phyloP scores from a whole-genome alignment of 495 filamentous ascomycete species.

The Copromyces sp. region DNA sequence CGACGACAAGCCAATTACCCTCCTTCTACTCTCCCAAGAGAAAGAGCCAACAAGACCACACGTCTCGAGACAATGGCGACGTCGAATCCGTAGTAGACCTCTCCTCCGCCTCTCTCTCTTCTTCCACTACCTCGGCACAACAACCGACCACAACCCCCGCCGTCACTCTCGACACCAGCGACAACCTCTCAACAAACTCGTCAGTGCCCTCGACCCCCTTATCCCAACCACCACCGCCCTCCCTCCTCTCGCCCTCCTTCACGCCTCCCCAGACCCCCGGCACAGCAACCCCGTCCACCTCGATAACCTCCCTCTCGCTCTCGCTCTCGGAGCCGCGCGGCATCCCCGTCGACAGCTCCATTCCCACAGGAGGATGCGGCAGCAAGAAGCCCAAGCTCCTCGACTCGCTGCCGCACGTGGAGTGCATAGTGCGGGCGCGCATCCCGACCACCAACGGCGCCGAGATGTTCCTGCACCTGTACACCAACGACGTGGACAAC shows the following conservation, averaged over 20 bases:
- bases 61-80: slow-evolving; percentile 10
- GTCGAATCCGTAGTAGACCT: slow-evolving; percentile 9
- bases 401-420: slow-evolving; percentile 57
- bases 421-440: slow-evolving; percentile 73
- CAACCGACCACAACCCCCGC: not conserved
- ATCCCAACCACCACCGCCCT: slow-evolving; percentile 26
- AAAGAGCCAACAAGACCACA: slow-evolving; percentile 14
- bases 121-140: not conserved
- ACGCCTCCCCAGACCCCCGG: slow-evolving; percentile 73
- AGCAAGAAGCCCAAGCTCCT: slow-evolving; percentile 57
- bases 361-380: slow-evolving; percentile 39
- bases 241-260: slow-evolving; percentile 63
- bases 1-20: slow-evolving; percentile 21
- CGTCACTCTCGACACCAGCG: not conserved
- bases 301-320: not conserved
- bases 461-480: slow-evolving; percentile 96
- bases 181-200: slow-evolving; percentile 11
- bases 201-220: slow-evolving; percentile 6
- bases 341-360: slow-evolving; percentile 44
- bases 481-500: slow-evolving; percentile 81
- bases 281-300: slow-evolving; percentile 39
- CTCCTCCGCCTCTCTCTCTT: slow-evolving; percentile 3
- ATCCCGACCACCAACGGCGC: slow-evolving; percentile 81
- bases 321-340: slow-evolving; percentile 30
- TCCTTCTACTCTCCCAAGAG: slow-evolving; percentile 38